Evolutionary conservation across 805 yeast species (phyloP).

Genomic region (Phaffomyces thermotolerans): DNA sequence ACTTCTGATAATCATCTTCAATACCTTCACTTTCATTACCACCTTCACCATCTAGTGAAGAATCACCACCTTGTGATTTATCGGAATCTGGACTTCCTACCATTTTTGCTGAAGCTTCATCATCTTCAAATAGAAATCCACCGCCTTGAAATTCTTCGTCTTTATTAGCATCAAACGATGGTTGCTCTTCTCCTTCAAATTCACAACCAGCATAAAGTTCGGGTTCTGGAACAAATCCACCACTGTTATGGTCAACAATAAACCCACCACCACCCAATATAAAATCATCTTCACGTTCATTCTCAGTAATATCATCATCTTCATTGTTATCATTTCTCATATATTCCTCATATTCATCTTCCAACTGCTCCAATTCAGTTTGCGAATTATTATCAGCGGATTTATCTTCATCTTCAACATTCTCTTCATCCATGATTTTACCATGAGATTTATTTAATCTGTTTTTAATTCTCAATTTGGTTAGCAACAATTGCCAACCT

Average conservation of each 20-base stretch:
- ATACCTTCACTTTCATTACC: neutral
- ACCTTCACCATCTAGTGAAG: too few species aligned
- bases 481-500: slow-evolving; percentile 37
- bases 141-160: neutral
- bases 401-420: slow-evolving; percentile 7
- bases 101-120: neutral
- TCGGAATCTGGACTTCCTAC: neutral
- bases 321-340: slow-evolving; percentile 15
- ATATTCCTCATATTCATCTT: slow-evolving; percentile 18
- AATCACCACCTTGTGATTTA: too few species aligned
- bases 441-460: slow-evolving; percentile 45
- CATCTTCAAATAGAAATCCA: neutral
- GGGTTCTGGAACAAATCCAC: slow-evolving; percentile 10
- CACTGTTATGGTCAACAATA: slow-evolving; percentile 5
- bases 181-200: neutral
- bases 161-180: neutral
- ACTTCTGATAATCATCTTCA: neutral
- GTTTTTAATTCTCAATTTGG: slow-evolving; percentile 35
- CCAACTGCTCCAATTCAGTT: slow-evolving; percentile 11
- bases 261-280: slow-evolving; percentile 5
- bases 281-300: neutral
- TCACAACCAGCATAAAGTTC: neutral
- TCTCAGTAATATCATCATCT: slow-evolving; percentile 2
- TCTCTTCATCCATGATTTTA: slow-evolving; percentile 9
- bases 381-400: slow-evolving; percentile 12